Percentiles rank a stretch among this genome's conserved stretches.
Evolutionary conservation across 768 basidiomycete species (phyloP).

Genomic region (Lentinula sp.): DNA sequence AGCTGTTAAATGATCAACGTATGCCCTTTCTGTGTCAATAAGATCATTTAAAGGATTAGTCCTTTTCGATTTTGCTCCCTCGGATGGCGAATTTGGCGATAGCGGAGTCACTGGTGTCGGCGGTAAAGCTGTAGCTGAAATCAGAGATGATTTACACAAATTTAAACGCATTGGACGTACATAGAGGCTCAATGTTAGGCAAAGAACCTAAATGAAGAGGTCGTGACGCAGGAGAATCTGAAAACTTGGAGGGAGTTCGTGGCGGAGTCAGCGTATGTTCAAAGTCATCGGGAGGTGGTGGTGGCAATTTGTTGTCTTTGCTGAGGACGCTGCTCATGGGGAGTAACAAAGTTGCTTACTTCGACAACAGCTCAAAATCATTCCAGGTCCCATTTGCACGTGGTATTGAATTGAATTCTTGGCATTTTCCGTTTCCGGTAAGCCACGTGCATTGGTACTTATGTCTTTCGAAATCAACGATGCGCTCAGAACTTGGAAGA

Average conservation of each 20-base stretch:
- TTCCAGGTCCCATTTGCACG: not conserved
- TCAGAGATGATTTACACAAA: not conserved
- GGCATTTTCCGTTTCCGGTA: not conserved
- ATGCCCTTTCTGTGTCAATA: constrained; percentile 87
- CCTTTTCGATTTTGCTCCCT: constrained; percentile 49
- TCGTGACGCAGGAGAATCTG: not conserved
- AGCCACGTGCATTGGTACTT: not conserved
- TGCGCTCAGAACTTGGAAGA: not conserved
- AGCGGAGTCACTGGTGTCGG: constrained; percentile 30
- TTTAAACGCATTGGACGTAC: not conserved
- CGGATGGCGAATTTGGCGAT: constrained; percentile 21
- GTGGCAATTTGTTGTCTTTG: not conserved
- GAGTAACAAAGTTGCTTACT: not conserved
- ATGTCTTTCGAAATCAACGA: not conserved
- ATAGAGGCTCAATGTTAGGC: not conserved
- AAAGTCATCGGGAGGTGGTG: constrained; percentile 1
- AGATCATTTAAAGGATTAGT: constrained; percentile 86
- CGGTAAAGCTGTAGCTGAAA: constrained; percentile 18
- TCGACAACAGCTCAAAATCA: not conserved
- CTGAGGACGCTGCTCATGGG: constrained; percentile 1
- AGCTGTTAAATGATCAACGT: constrained; percentile 85
- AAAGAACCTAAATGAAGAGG: not conserved
- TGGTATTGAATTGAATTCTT: not conserved
- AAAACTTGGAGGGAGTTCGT: not conserved
- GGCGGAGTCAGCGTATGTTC: not conserved